Conservation (phyloP, 2,329 filamentous ascomycete species). For the Fusarium tanahbumbuense region DNA sequence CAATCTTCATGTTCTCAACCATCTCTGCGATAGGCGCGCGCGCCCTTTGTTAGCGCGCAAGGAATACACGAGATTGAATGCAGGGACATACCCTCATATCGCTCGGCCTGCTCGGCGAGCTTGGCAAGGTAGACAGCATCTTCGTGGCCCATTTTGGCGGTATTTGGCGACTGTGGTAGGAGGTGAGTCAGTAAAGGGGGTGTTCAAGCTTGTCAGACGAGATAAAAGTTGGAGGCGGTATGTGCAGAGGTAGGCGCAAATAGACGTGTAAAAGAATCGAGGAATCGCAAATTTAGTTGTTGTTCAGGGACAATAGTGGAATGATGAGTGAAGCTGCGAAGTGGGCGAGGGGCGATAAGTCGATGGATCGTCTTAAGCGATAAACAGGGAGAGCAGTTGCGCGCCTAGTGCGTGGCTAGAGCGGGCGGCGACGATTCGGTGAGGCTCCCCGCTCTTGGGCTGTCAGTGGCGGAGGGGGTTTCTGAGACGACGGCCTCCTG, state of each 20-base stretch:
- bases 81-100: slow-evolving; percentile 86
- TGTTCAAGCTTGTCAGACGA: slow-evolving; percentile 34
- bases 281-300: slow-evolving; percentile 26
- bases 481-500: slow-evolving; percentile 38
- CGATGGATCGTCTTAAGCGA: slow-evolving; percentile 33
- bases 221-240: slow-evolving; percentile 28
- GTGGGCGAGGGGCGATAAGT: slow-evolving; percentile 27
- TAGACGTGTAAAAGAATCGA: slow-evolving; percentile 13
- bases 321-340: slow-evolving; percentile 27
- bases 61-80: slow-evolving; percentile 8
- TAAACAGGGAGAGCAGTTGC: slow-evolving; percentile 40
- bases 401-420: slow-evolving; percentile 45
- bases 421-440: slow-evolving; percentile 44
- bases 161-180: slow-evolving; percentile 45
- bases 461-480: slow-evolving; percentile 46
- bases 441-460: slow-evolving; percentile 48
- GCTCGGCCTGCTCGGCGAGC: slow-evolving; percentile 99
- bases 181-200: slow-evolving; percentile 42
- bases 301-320: slow-evolving; percentile 15
- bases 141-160: slow-evolving; percentile 94
- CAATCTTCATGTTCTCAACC: slow-evolving; percentile 99
- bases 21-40: slow-evolving; percentile 84
- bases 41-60: slow-evolving; percentile 43
- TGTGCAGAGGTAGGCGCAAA: slow-evolving; percentile 39
- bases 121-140: slow-evolving; percentile 99